Base-by-base conservation (phyloP, 805 yeast genomes). In the Sugiyamaella americana region DNA sequence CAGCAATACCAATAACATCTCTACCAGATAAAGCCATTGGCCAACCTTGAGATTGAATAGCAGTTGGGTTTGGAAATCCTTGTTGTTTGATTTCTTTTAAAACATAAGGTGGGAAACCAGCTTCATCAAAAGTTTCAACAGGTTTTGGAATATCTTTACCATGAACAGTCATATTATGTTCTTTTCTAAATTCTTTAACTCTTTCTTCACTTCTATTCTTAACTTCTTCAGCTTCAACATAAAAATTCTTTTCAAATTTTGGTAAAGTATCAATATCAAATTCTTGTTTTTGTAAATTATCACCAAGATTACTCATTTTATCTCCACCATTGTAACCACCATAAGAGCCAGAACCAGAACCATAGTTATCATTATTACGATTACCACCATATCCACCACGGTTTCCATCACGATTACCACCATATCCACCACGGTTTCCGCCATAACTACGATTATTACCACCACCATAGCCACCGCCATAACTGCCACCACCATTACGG, bases 11-110 rank as follows among this genome's bases (percentile, higher is more conserved):
- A 70, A 93, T 86, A 91, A 93, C 84, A 68, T 93, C 98, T 73
- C 98, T 87, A 75, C 98, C 98, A 60, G 91, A 81, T 50, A 89
- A 75, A 63, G 98, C 98, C 98, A 93, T 93, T 54, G 98, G 98
- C 98, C 98, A 93, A 74, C 98, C 98, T 75, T 93, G 98, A 70
- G 96, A 87, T 74, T 93, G 98, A 63, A 93, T 93, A 56, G 87
- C 88, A 48, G 98, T 93, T 60, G 98, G 98, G 55, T 73, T 78
- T 47, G 82, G 93, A 73, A 93, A 93, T 51, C 98, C 98, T 70
- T 86, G 88, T 50, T 81, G 81, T 70, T 84, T 79, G 59, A 93
- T 89, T 75, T 91, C 96, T 50, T 70, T 73, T 63, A 93, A 75
- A 39, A 91, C 97, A 66, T 91, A 89, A 59, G 80, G 85, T 56